These are phyloP conservation scores for Liriodendron chinense DNA, from an alignment of 164 flowering plant species.

Conservation along the genomic window DNA sequence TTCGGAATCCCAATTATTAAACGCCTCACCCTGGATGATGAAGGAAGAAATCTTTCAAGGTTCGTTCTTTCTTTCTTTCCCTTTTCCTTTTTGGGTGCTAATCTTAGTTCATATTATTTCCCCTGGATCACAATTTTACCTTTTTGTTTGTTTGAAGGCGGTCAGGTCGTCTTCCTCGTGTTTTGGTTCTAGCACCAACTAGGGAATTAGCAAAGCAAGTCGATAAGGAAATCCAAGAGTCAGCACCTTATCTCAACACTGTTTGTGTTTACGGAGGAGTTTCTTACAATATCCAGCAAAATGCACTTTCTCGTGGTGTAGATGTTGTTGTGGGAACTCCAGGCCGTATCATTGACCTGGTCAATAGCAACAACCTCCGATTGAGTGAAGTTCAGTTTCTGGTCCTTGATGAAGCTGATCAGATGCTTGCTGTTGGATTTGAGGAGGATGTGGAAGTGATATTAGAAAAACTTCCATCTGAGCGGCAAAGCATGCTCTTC, in stretches of 20 bases:
- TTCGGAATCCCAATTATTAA: conserved; percentile 93
- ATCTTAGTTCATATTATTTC: background rate
- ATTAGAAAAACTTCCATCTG: conserved; percentile 65
- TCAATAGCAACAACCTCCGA: conserved; percentile 65
- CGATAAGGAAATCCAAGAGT: conserved; percentile 88
- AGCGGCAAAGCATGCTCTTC: conserved; percentile 97
- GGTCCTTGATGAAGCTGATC: conserved; percentile 99
- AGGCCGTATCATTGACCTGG: conserved; percentile 86
- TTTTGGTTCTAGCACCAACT: conserved; percentile 90
- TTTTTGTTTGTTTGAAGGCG: conserved; percentile 41
- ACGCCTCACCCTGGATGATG: conserved; percentile 52
- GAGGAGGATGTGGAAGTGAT: conserved; percentile 95
- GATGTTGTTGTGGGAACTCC: conserved; percentile 99
- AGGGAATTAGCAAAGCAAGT: conserved; percentile 97
- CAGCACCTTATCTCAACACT: conserved; percentile 86
- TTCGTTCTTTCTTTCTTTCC: conserved; percentile 16
- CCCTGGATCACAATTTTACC: background rate
- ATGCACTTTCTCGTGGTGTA: conserved; percentile 87
- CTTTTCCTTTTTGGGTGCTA: too few species aligned
- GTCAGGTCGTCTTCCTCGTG: conserved; percentile 71
- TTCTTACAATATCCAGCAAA: conserved; percentile 73
- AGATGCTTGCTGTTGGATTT: conserved; percentile 99
- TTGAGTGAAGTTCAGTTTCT: conserved; percentile 78
- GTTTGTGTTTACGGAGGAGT: conserved; percentile 99
- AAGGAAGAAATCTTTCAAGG: conserved; percentile 46